Conservation (phyloP, 306 rosid genomes). For the Canavalia gladiata region DNA sequence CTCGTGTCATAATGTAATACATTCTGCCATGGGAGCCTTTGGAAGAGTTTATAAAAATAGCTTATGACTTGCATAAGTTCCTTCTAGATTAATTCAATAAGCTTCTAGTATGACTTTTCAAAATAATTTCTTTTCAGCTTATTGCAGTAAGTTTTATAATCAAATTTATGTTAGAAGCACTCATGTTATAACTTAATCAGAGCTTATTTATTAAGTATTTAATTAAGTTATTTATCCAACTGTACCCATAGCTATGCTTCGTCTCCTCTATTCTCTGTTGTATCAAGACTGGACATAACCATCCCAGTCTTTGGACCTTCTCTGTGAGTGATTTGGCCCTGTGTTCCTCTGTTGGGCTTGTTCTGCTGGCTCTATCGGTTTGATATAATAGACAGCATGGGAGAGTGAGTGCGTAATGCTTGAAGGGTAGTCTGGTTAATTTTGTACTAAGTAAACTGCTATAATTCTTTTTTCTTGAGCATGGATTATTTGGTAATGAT, state of each 20-base stretch:
- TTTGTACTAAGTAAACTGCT: neutral
- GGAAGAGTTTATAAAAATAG: too few species aligned
- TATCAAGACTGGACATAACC: neutral
- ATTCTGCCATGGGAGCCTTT: neutral
- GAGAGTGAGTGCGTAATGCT: neutral
- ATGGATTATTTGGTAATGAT: neutral
- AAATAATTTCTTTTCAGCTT: too few species aligned
- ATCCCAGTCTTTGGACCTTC: neutral
- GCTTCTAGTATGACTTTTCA: too few species aligned
- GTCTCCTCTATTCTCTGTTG: neutral
- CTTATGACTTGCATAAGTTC: too few species aligned
- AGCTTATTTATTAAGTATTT: too few species aligned
- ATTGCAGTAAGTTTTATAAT: too few species aligned
- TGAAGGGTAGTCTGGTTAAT: constrained; percentile 5
- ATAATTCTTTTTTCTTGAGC: neutral
- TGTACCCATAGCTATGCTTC: neutral
- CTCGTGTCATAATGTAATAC: neutral
- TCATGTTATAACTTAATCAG: too few species aligned
- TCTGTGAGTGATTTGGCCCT: neutral
- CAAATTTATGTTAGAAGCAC: too few species aligned
- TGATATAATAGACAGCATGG: neutral
- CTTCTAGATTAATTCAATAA: too few species aligned
- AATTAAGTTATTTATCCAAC: too few species aligned
- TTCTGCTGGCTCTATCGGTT: neutral
- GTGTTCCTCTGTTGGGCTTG: neutral